Evolutionary conservation across 306 rosid genomes (phyloP), one percentile per base, ranked within the genome.

Genomic region (Cicer bijugum): DNA sequence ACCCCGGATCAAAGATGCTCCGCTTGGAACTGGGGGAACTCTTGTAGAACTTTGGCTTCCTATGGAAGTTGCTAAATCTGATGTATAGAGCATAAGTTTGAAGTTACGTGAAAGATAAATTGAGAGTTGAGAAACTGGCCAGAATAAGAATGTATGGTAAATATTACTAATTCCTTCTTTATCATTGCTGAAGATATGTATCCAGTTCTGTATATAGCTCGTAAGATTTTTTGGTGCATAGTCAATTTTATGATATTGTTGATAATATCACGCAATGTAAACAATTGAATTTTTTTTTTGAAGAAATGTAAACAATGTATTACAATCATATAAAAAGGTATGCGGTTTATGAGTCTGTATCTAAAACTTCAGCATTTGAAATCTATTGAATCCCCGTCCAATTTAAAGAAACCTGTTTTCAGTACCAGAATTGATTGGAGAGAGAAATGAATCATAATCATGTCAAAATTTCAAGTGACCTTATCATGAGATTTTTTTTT

Each of bases 41-140:
- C 96, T 91, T 23, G 69, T 91, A 7, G 97, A 93, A 83, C 90
- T 93, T 78, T 93, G 97, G 98, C 90, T 93, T 85, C 98, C 97
- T 58, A 77, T 82, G 4, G 48, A 85, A 52, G 48, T 80, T 12
- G 82, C 78, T 71, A 58, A 71, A 58, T 73, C 89, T 74, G 85
- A 88, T 66, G 78, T 64, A 57, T 93, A 82, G 83, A 82, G 83
- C 68, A 45, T 71, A 33, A 58, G 55, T 45, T 75, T 53, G 59
- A 62, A 67, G 60, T 64, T 57, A 51, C 38, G 38, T 53, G 14
- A 23, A 53, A 76, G 84, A 43, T 72, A 37, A 74, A 40, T 48
- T n/a, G 33, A 68, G 35, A 68, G 8, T 46, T 35, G 51, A 58
- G 67, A 63, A 37, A 75, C 43, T 69, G 47, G 48, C 48, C 57